These are phyloP conservation scores for Trypanosoma platydactyli DNA, from an alignment of 208 protist genomes.

Conservation along the genomic window DNA sequence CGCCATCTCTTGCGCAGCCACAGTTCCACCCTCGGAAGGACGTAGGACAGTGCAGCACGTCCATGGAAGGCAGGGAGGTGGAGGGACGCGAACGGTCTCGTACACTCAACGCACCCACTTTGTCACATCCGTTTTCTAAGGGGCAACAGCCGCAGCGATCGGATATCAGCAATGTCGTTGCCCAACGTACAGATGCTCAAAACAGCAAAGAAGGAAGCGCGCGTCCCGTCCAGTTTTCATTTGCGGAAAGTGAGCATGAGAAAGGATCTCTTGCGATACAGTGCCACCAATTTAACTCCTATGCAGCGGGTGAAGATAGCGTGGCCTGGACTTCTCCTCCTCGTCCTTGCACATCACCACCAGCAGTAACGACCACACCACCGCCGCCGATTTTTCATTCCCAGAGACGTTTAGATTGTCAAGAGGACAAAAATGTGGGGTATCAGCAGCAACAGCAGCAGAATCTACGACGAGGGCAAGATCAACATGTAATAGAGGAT, in stretches of 20 bases:
- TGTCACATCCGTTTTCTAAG: neutral
- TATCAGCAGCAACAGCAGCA: neutral
- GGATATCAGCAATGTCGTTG: neutral
- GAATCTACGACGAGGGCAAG: neutral
- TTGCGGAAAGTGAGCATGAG: no score
- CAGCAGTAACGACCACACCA: neutral
- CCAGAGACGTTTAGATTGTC: neutral
- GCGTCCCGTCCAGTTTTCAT: neutral
- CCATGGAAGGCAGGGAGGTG: neutral
- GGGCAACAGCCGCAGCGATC: neutral
- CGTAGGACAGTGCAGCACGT: neutral
- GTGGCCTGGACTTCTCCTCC: conserved; percentile 9
- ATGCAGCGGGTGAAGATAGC: neutral
- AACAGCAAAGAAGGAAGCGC: neutral
- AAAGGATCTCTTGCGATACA: no score
- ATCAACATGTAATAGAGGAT: neutral
- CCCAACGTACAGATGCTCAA: neutral
- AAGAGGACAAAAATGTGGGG: neutral
- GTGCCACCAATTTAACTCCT: no score
- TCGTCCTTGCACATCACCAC: neutral
- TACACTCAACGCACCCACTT: neutral
- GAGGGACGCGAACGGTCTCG: neutral
- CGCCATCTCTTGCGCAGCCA: neutral
- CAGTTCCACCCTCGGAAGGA: no score
- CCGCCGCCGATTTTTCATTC: neutral